These are phyloP conservation scores for Astrothelium subdiscretum DNA, from an alignment of 495 filamentous ascomycete genomes.

Conservation along the genomic window DNA sequence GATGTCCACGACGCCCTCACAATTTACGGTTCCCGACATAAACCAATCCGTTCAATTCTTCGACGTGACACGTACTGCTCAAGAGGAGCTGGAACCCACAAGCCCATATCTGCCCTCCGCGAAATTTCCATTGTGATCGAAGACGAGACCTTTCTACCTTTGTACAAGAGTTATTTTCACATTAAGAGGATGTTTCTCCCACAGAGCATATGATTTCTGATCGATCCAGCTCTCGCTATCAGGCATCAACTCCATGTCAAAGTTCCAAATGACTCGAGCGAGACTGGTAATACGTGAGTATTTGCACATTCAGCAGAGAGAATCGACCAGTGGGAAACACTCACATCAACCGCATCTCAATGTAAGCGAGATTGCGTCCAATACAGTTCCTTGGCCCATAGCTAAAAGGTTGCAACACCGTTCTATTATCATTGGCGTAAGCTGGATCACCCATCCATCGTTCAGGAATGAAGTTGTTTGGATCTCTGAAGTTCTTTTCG, in stretches of 20 bases:
- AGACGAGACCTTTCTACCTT: no score
- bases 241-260: slow-evolving; percentile 16
- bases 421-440: slow-evolving; percentile 2
- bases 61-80: no score
- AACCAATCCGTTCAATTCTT: no score
- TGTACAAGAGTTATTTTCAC: background rate
- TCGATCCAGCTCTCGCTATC: slow-evolving; percentile 14
- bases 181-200: slow-evolving; percentile 12
- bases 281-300: background rate
- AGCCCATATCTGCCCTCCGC: no score
- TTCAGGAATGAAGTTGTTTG: slow-evolving; percentile 5
- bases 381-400: slow-evolving; percentile 7
- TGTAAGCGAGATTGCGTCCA: slow-evolving; percentile 4
- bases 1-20: no score
- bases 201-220: slow-evolving; percentile 7
- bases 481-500: slow-evolving; percentile 1
- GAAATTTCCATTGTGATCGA: no score
- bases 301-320: background rate
- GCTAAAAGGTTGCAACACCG: slow-evolving; percentile 7
- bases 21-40: no score
- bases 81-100: no score
- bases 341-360: slow-evolving; percentile 5
- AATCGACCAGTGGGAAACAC: background rate
- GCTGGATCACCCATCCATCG: slow-evolving; percentile 6
- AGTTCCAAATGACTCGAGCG: slow-evolving; percentile 16